Conservation (phyloP, 805 yeast species). For the Kazachstania viticola region DNA sequence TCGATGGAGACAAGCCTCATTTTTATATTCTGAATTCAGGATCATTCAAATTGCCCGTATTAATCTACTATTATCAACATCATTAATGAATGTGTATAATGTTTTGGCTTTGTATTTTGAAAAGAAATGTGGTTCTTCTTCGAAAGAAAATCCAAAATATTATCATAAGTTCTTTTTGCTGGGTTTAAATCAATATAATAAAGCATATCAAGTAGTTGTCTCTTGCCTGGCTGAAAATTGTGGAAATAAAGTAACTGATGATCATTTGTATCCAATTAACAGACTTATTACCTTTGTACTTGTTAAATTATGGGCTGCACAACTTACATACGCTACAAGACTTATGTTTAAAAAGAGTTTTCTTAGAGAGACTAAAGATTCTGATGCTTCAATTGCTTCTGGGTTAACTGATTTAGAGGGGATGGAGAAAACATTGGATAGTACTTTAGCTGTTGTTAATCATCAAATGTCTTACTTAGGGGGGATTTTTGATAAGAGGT, state of each 20-base stretch:
- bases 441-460: no score
- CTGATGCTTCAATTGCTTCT: no score
- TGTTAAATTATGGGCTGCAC: conserved; percentile 7
- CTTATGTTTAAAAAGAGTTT: conserved; percentile 6
- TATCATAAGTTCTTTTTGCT: conserved; percentile 6
- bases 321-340: conserved; percentile 7
- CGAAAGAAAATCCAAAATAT: conserved; percentile 2
- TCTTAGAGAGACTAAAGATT: not conserved
- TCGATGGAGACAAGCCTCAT: not conserved
- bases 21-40: not conserved
- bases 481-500: no score
- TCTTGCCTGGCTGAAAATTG: conserved; percentile 6
- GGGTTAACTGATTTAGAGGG: no score
- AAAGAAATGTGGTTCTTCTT: conserved; percentile 2
- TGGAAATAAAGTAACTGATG: not conserved
- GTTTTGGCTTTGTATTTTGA: conserved; percentile 10
- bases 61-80: conserved; percentile 8
- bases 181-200: conserved; percentile 3
- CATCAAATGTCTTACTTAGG: no score
- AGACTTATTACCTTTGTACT: conserved; percentile 7
- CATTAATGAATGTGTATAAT: conserved; percentile 7
- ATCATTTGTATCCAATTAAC: conserved; percentile 6
- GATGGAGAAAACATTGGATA: not conserved
- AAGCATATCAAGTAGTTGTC: conserved; percentile 2
- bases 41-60: conserved; percentile 2